A percentile compares a stretch with the other conserved stretches of the same genome.
phyloP scores from a whole-genome alignment of 257 asterid species.

The Solanum bulbocastanum region DNA sequence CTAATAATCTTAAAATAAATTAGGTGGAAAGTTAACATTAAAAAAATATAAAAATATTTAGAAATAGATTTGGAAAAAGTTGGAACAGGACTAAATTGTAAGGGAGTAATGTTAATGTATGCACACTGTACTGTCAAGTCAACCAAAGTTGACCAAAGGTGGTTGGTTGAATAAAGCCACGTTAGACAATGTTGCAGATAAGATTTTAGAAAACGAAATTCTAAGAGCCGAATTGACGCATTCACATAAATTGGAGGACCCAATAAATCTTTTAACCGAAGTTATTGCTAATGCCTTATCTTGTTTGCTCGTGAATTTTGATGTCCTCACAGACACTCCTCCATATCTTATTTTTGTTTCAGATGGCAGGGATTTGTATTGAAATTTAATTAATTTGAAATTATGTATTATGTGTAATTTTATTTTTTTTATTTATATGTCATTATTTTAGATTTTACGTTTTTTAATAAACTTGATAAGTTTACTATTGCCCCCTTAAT shows the following conservation, averaged over 20 bases:
- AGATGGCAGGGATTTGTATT: background rate
- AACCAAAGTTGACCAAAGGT: background rate
- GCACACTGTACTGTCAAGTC: background rate
- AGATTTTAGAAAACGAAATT: background rate
- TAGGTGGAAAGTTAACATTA: no score
- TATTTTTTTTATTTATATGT: fast-evolving
- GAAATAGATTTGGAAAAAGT: no score
- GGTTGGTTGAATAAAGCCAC: background rate
- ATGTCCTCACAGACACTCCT: background rate
- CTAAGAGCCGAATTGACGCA: background rate
- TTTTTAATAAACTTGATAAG: no score
- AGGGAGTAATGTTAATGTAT: background rate
- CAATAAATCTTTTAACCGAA: background rate
- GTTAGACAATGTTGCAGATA: background rate
- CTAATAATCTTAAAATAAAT: no score
- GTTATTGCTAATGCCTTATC: background rate
- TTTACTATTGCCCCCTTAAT: no score
- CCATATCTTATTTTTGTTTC: background rate
- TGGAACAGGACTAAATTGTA: no score
- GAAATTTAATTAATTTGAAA: background rate
- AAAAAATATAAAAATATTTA: no score
- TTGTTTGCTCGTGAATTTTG: background rate
- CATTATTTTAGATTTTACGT: no score
- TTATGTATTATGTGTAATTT: fast-evolving
- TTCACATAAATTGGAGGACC: background rate